Evolutionary conservation across 208 protist species (phyloP), one percentile per base, ranked within the genome.

Genomic region (Leishmania lainsoni): DNA sequence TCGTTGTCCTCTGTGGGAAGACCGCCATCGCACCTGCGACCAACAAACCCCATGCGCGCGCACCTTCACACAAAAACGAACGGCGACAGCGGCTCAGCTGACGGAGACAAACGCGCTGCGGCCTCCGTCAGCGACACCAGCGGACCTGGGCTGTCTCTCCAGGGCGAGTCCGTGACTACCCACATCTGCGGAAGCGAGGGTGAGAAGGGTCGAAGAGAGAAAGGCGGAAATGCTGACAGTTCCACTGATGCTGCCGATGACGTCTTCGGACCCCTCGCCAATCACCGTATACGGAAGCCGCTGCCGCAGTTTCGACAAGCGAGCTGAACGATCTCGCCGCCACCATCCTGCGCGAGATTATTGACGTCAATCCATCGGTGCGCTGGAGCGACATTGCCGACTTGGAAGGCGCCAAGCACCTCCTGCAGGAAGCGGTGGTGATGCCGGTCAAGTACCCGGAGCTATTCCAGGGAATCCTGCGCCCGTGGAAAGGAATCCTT

Each of bases 401-500:
- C 45, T 85, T 99, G 20, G 91, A 98, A 14, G 81, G 96, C 39
- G 97, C 96, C 32, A 99, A 99, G 87, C 88, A 93, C 49, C 84
- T 99, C 52, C 91, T 99, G 72, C 92, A 97, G 83, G 98, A 99
- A 88, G 93, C 94, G 2, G 93, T 98, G 49, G 93, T 98, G 61
- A 96, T 98, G 93, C 97, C 97, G 35, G 92, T 97, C 22, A 90
- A 92, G 80, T 97, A 97, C 86, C 97, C 97, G 9, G 87, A 94
- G 79, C 88, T 98, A 16, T 98, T 98, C 79, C 87, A 90, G 45
- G 97, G 98, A 51, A 97, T 99, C 39, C 86, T 98, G 42, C 87
- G 93, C n/a, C 98, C 98, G 26, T 99, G 98, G 97, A 98, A 98
- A 78, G 98, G 98, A 12, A 97, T 99, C 73, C 89, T 99, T 0